Percentiles rank a stretch among this genome's conserved stretches.
Conservation (phyloP, 2,329 filamentous ascomycete genomes). For the Aspergillus alliaceus region DNA sequence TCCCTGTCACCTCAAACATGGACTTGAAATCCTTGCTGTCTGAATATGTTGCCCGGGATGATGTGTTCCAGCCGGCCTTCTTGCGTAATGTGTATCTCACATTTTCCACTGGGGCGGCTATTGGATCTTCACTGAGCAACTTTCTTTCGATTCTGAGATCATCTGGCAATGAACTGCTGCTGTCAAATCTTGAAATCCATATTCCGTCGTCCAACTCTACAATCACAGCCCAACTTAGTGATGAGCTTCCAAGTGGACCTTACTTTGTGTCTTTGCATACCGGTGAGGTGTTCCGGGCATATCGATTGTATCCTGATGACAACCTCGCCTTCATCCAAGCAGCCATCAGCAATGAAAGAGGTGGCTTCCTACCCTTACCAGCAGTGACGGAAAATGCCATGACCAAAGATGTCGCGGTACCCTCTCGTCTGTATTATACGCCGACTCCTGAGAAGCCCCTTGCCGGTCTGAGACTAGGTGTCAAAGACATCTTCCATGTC, state of each 20-base stretch:
- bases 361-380: conserved; percentile 16
- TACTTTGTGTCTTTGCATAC: conserved; percentile 49
- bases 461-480: conserved; percentile 56
- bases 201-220: background rate
- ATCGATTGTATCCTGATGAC: conserved; percentile 51
- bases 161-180: background rate
- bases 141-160: background rate
- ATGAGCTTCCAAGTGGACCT: conserved; percentile 45
- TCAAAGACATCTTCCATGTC: conserved; percentile 65
- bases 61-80: conserved; percentile 19
- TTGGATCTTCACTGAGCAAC: background rate
- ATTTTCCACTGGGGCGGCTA: background rate
- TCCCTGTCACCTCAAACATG: conserved; percentile 11
- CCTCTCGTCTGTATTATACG: conserved; percentile 61
- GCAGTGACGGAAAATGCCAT: conserved; percentile 14
- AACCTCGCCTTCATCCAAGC: conserved; percentile 53
- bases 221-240: background rate
- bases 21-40: conserved; percentile 5
- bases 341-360: conserved; percentile 28
- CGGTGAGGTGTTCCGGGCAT: conserved; percentile 51
- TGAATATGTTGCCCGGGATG: conserved; percentile 13
- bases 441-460: conserved; percentile 56
- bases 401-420: conserved; percentile 52
- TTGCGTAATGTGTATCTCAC: conserved; percentile 3
- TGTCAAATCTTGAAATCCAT: background rate